A percentile compares a stretch with the other conserved stretches of the same genome.
phyloP scores from a whole-genome alignment of 2,329 filamentous ascomycete genomes.

The Ascochyta clinopodiicola region DNA sequence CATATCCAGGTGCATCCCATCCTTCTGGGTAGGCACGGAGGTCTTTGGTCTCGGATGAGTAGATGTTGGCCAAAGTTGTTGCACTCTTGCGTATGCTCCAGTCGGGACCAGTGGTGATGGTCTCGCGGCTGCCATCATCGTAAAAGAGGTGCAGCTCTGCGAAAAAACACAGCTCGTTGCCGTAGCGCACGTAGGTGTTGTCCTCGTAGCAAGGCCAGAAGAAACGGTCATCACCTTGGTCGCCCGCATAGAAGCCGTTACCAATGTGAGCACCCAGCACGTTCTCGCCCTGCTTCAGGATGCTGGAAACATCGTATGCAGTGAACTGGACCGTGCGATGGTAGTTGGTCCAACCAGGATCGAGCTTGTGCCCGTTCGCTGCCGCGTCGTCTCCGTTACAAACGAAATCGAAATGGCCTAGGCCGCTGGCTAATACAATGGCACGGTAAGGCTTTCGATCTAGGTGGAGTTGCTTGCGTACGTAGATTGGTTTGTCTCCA shows the following conservation, averaged over 20 bases:
- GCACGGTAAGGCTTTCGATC: constrained; percentile 41
- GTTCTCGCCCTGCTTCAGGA: constrained; percentile 42
- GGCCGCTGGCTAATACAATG: constrained; percentile 49
- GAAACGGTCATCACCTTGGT: constrained; percentile 50
- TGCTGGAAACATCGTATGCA: constrained; percentile 51
- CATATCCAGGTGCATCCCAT: constrained; percentile 42
- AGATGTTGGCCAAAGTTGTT: constrained; percentile 51
- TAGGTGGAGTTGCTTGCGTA: constrained; percentile 46
- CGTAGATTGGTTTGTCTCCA: constrained; percentile 50
- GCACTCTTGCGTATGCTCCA: constrained; percentile 51
- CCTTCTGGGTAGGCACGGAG: constrained; percentile 43
- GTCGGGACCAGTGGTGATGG: constrained; percentile 47
- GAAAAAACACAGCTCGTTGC: constrained; percentile 52
- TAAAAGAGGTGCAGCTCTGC: constrained; percentile 50
- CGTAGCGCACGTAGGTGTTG: constrained; percentile 46
- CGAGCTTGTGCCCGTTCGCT: constrained; percentile 35
- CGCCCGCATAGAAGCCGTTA: constrained; percentile 57
- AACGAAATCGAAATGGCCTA: constrained; percentile 51
- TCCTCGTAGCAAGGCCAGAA: constrained; percentile 55
- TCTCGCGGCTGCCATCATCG: constrained; percentile 47
- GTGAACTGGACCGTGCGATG: constrained; percentile 53
- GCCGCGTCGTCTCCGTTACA: constrained; percentile 47
- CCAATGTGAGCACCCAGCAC: constrained; percentile 48
- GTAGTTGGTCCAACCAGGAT: constrained; percentile 52
- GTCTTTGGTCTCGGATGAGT: constrained; percentile 51